Conservation (phyloP, 768 basidiomycete genomes). For the Serendipita sp. region DNA sequence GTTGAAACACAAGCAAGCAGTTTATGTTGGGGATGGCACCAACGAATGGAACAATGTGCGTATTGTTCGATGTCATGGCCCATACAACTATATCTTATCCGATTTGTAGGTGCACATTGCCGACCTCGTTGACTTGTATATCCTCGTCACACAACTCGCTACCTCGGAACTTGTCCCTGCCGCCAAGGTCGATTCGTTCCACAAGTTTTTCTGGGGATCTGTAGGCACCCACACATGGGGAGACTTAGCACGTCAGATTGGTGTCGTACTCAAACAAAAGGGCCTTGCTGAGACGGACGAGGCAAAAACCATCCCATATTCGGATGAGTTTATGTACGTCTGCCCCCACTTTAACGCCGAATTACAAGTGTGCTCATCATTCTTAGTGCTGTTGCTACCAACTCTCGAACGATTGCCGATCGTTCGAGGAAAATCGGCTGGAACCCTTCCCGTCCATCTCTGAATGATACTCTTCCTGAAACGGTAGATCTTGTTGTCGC, state of each 20-base stretch:
- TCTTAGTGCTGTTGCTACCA: slow-evolving; percentile 11
- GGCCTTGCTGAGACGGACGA: slow-evolving; percentile 10
- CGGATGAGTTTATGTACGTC: slow-evolving; percentile 8
- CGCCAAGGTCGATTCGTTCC: slow-evolving; percentile 12
- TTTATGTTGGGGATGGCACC: slow-evolving; percentile 9
- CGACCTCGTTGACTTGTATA: slow-evolving; percentile 17
- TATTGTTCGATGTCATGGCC: background rate
- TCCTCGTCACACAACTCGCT: slow-evolving; percentile 15
- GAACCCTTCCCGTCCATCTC: slow-evolving; percentile 12
- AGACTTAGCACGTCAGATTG: slow-evolving; percentile 13
- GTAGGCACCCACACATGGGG: slow-evolving; percentile 15
- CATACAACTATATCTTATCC: background rate
- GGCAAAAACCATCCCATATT: slow-evolving; percentile 10
- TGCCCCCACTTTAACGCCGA: background rate
- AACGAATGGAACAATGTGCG: slow-evolving; percentile 14
- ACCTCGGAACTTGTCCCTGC: slow-evolving; percentile 11
- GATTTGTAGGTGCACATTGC: slow-evolving; percentile 15
- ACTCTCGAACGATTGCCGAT: slow-evolving; percentile 15
- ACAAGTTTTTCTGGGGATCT: slow-evolving; percentile 17
- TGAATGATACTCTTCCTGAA: slow-evolving; percentile 9
- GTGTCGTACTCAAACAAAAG: slow-evolving; percentile 10
- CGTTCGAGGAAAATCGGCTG: slow-evolving; percentile 12
- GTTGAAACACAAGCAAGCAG: slow-evolving; percentile 13
- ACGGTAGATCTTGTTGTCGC: background rate
- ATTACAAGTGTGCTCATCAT: background rate